Evolutionary conservation across 2,329 filamentous ascomycete genomes (phyloP), one percentile per base, ranked within the genome.

Genomic region (Sclerotinia glacialis): DNA sequence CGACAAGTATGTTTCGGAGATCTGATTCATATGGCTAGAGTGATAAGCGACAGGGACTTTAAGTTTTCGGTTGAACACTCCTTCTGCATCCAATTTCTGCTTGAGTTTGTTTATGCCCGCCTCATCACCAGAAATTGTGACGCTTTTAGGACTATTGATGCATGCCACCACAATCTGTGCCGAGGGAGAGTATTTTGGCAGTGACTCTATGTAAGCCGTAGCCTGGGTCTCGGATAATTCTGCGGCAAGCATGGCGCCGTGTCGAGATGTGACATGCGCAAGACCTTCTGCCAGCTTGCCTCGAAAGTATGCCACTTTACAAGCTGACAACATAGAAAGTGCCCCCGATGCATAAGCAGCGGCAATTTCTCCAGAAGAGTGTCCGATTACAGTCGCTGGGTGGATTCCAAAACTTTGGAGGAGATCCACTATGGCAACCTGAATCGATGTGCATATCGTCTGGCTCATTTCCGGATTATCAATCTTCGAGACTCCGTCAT

Each of bases 401-500:
- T 18, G 23, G 21, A 75, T 23, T 16, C 65, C 64, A 54, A 68
- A 71, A 16, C 62, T 59, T 3, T 21, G 34, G 0, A 83, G 74
- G 5, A 83, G 74, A 12, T 79, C 74, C 0, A 79, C 77, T 4
- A 83, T 70, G 0, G 77, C 66, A 40, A 84, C 73, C 71, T 84
- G 82, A 1, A 84, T 67, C 0, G 80, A 79, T 0, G 80, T 80
- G 67, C 77, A 80, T 77, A 78, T 73, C 66, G 79, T 78, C 69
- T 80, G 78, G 8, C 74, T 60, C 16, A 52, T 12, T 28, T 61
- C 50, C 3, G 54, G 54, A 77, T 68, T 23, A 64, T 69, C 8
- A 69, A 70, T 67, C 12, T 31, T 52, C 31, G 54, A 56, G 18
- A 5, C n/a, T 14, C 14, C 26, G 0, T 40, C 54, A 11, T 56